These are phyloP conservation scores for Pyrus hybrid DNA, from an alignment of 331 rosid genomes.

Conservation along the genomic window DNA sequence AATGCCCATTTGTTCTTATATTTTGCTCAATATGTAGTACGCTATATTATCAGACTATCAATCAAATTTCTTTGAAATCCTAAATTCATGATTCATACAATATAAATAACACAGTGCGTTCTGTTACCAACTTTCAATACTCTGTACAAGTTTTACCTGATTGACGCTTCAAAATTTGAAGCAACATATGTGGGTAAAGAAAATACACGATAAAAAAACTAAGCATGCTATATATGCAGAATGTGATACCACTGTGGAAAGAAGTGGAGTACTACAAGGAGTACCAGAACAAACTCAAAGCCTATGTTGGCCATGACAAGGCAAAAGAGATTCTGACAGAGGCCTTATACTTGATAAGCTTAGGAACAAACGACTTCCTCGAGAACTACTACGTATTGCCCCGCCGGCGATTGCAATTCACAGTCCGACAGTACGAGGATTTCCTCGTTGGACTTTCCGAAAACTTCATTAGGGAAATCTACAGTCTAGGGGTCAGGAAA, in stretches of 20 bases:
- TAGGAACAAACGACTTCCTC: slow-evolving; percentile 84
- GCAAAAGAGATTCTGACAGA: slow-evolving; percentile 46
- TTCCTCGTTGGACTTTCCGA: slow-evolving; percentile 42
- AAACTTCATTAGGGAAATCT: slow-evolving; percentile 38
- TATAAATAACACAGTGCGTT: no score
- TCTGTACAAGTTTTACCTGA: no score
- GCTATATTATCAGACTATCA: background rate
- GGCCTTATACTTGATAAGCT: slow-evolving; percentile 60
- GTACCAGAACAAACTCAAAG: slow-evolving; percentile 53
- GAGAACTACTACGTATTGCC: slow-evolving; percentile 62
- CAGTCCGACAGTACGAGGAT: slow-evolving; percentile 43
- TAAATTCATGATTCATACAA: no score
- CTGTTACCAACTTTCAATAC: no score
- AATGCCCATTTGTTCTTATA: background rate
- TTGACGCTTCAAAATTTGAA: no score
- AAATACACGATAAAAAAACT: no score
- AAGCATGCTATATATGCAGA: slow-evolving; percentile 24
- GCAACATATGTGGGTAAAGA: no score
- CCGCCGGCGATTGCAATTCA: slow-evolving; percentile 30
- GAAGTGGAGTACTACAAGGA: slow-evolving; percentile 74
- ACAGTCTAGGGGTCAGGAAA: slow-evolving; percentile 60
- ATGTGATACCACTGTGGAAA: slow-evolving; percentile 89
- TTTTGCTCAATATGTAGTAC: background rate
- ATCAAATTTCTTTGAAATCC: background rate
- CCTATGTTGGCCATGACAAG: slow-evolving; percentile 41